Percentiles rank a stretch among this genome's conserved stretches.
Evolutionary conservation across 1,284 basidiomycete species (phyloP).

Genomic region (Melampsora abietis-canadensis): DNA sequence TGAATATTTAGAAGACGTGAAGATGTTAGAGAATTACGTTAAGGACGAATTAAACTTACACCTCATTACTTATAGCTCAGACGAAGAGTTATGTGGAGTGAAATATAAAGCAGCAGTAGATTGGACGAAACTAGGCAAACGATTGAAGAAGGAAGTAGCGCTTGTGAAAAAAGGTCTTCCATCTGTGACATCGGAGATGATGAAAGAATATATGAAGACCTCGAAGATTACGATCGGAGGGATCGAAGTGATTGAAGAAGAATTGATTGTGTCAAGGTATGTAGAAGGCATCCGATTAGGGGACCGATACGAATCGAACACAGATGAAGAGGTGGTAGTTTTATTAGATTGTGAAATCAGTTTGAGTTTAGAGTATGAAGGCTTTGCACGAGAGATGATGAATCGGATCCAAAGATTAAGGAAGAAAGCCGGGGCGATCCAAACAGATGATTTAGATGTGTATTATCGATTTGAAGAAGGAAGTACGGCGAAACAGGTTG

Average conservation of each 20-base stretch:
- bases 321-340: slow-evolving; percentile 91
- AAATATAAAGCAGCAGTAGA: slow-evolving; percentile 89
- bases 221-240: slow-evolving; percentile 83
- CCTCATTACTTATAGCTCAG: slow-evolving; percentile 79
- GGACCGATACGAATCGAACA: slow-evolving; percentile 72
- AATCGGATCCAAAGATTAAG: slow-evolving; percentile 93
- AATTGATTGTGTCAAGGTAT: slow-evolving; percentile 84
- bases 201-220: slow-evolving; percentile 72
- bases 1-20: slow-evolving; percentile 81
- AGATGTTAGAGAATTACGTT: slow-evolving; percentile 81
- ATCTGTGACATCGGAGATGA: slow-evolving; percentile 71
- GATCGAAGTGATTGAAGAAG: slow-evolving; percentile 81
- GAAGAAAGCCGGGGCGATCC: slow-evolving; percentile 90
- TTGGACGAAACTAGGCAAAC: slow-evolving; percentile 89
- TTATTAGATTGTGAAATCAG: slow-evolving; percentile 84
- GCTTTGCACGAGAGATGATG: slow-evolving; percentile 82
- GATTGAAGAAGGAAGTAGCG: slow-evolving; percentile 86
- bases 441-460: slow-evolving; percentile 88
- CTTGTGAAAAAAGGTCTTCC: slow-evolving; percentile 88
- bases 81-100: slow-evolving; percentile 81
- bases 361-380: slow-evolving; percentile 80
- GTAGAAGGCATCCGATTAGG: slow-evolving; percentile 61
- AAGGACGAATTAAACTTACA: slow-evolving; percentile 94
- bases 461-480: slow-evolving; percentile 79
- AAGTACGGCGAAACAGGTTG: slow-evolving; percentile 59